Base-by-base conservation (phyloP, 129 eudicot genomes). In the Tagetes patula region DNA sequence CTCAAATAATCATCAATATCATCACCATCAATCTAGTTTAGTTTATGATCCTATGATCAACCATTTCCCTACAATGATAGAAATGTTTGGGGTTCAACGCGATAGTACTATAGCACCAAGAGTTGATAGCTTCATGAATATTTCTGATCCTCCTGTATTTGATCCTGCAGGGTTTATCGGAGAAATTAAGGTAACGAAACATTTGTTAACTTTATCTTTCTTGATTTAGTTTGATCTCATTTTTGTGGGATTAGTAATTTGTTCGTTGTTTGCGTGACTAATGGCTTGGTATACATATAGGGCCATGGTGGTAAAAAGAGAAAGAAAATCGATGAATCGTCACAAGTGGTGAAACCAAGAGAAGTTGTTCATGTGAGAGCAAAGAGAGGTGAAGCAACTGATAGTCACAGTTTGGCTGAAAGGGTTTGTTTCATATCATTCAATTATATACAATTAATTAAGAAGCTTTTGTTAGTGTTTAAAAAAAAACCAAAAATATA, bases 361-460 rank as follows among this genome's bases (percentile, higher is more conserved):
- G 96, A 92, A 55, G 98, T 92, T 52, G 90, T 92, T 82, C 98
- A 92, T 84, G 98, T 92, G 12, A 87, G 98, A 82, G 98, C 98
- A 42, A 92, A 83, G 84, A 87, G 98, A 82, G 98, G 98, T 54
- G 96, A 92, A 80, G 98, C 98, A 73, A 92, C 98, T 31, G 98
- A 92, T 79, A 92, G 98, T 71, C 98, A 92, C 70, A 92, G 98
- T 75, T 84, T 92, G 83, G 96, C 96, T 37, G 98, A 92, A 85
- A 85, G 98, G 91, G 98, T 92, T 58, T 47, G 84, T 52, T 70
- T 73, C 52, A 12, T 43, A 43, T 49, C 46, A 64, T 62, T 59
- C 65, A 55, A 69, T 31, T 47, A 43, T 43, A 43, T 52, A 8
- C n/a, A 31, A 38, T 45, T 45, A 69, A 6, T 10, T 77, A 33